Evolutionary conservation across 2,329 filamentous ascomycete genomes (phyloP), one percentile per base, ranked within the genome.

Genomic region (Botryotinia calthae): DNA sequence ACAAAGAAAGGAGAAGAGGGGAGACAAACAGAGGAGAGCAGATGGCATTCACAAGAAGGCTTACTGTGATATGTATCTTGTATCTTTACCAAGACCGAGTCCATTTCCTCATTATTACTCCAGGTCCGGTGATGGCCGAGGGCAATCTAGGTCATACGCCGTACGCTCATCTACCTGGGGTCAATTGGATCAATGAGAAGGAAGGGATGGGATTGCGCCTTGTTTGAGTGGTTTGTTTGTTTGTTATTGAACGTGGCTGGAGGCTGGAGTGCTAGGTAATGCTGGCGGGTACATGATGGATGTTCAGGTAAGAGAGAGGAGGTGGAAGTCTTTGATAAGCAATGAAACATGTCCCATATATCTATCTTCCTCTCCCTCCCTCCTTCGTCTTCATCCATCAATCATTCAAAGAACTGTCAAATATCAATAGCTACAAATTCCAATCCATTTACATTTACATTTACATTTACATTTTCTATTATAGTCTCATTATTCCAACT

Each of bases 251-350:
- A 34, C 31, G 40, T 34, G 37, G n/a, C 16, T 34, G 54, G 37
- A 46, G n/a, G n/a, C n/a, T 28, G 51, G 51, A 56, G 51, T 37
- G 37, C 37, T 37, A 7, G 37, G 37, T 37, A 56, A 62, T 62
- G 67, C 44, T 62, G 67, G 67, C n/a, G 51, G 37, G 31, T 61
- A 31, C 25, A 59, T 42, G 51, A 46, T 40, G 65, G 51, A 46
- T 40, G 65, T n/a, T n/a, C 25, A 56, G 65, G 28, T 28, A 48
- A 20, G 20, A 10, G 8, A 31, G 37, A 31, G 2, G 44, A 31
- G 40, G 44, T 65, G 63, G 62, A 31, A 58, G 28, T 31, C 31
- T 40, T 34, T 59, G 67, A 70, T 58, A 62, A 62, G 67, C 51
- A 62, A 46, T 44, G 66, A 69, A 48, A 62, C 54, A 70, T 46